Conservation (phyloP, 169 alveolate genomes). For the Prorocentrum cordatum region DNA sequence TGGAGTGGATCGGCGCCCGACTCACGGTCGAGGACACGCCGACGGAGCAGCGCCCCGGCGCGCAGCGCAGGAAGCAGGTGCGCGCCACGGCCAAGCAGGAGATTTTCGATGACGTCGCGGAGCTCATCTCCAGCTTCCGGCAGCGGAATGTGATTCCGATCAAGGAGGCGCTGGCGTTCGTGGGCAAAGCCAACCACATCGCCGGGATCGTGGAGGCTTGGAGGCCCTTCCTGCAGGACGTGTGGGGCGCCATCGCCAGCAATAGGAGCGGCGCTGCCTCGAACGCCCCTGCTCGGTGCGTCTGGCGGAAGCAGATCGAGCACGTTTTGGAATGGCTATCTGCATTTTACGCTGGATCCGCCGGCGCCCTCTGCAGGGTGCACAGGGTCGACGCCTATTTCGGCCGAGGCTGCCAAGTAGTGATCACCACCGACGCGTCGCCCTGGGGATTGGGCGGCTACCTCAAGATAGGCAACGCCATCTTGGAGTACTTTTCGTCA, state of each 20-base stretch:
- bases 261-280: too few species aligned
- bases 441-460: too few species aligned
- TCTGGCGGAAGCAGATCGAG: too few species aligned
- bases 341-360: not conserved
- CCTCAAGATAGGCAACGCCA: too few species aligned
- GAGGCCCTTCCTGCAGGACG: constrained; percentile 10
- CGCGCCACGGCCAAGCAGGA: not conserved
- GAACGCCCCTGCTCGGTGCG: too few species aligned
- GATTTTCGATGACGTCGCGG: not conserved
- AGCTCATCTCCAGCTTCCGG: not conserved
- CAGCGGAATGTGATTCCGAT: not conserved
- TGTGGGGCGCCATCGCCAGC: not conserved
- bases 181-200: constrained; percentile 7
- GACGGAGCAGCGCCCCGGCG: too few species aligned
- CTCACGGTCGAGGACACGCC: not conserved
- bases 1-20: constrained; percentile 7
- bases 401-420: not conserved
- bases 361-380: not conserved
- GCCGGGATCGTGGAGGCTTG: not conserved
- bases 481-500: too few species aligned
- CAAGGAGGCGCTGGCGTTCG: not conserved
- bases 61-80: too few species aligned
- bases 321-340: too few species aligned
- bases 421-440: too few species aligned
- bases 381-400: constrained; percentile 4